Evolutionary conservation across 495 filamentous ascomycete genomes (phyloP), one percentile per base, ranked within the genome.

Genomic region (Trichoderma orchidacearum): DNA sequence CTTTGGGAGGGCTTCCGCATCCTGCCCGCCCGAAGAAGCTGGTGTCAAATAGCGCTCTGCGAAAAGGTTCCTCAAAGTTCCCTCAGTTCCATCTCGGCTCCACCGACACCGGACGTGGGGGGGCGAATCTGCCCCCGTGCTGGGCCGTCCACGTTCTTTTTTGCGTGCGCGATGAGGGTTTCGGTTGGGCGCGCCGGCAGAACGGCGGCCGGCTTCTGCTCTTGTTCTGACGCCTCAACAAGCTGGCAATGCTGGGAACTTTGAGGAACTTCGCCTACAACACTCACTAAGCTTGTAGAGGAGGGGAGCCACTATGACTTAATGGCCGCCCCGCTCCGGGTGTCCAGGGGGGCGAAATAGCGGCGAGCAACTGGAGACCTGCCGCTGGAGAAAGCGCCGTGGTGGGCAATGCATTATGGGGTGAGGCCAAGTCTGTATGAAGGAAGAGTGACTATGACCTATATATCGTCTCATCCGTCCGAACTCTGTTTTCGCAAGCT

Each of bases 61-160:
- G n/a, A 48, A 48, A 48, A 48, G 41, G 41, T 48, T 48, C 41
- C 41, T 32, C 41, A 48, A 48, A 48, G 41, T 48, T 48, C 41
- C 41, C 8, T 11, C 32, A n/a, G 5, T 13, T 1, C n/a, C n/a
- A n/a, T n/a, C n/a, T n/a, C n/a, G n/a, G n/a, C n/a, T n/a, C n/a
- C n/a, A n/a, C n/a, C n/a, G n/a, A n/a, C n/a, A n/a, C n/a, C n/a
- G n/a, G n/a, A n/a, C n/a, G n/a, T n/a, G n/a, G n/a, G n/a, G n/a
- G n/a, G n/a, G n/a, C n/a, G n/a, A n/a, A n/a, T n/a, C n/a, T n/a
- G n/a, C n/a, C n/a, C n/a, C n/a, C n/a, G n/a, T n/a, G n/a, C n/a
- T n/a, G n/a, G n/a, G n/a, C n/a, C n/a, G n/a, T n/a, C n/a, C n/a
- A n/a, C n/a, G n/a, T n/a, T n/a, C 32, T 35, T 35, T 35, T 35